A percentile compares a stretch with the other conserved stretches of the same genome.
Conservation (phyloP, 176 grass and related monocot genomes). For the Carex parvula region DNA sequence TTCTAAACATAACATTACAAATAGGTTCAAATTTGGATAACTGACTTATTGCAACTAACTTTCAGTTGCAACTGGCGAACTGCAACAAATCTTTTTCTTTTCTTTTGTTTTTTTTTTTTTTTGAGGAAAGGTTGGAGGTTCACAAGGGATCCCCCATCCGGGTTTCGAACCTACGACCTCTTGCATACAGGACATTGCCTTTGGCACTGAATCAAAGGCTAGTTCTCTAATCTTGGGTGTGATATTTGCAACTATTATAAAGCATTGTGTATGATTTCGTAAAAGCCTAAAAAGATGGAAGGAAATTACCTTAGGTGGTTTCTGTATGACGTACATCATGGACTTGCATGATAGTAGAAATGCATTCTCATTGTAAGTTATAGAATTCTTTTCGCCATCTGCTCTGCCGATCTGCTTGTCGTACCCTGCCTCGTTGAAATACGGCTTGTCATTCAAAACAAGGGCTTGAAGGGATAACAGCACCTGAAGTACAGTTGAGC, state of each 20-base stretch:
- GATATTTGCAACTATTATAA: neutral
- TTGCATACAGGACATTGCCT: no score
- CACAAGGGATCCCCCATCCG: no score
- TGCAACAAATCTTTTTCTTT: neutral
- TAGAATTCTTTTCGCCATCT: constrained; percentile 89
- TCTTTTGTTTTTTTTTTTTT: no score
- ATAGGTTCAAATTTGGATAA: neutral
- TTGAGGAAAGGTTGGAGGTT: no score
- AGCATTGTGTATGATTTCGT: constrained; percentile 16
- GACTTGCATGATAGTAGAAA: constrained; percentile 89
- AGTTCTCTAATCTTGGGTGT: neutral
- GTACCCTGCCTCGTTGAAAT: constrained; percentile 93
- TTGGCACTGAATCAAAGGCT: no score
- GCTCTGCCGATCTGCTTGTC: constrained; percentile 91
- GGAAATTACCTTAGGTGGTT: constrained; percentile 77
- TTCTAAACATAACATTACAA: neutral
- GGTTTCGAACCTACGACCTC: no score
- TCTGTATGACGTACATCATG: constrained; percentile 73
- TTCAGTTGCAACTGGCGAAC: neutral
- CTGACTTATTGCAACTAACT: neutral
- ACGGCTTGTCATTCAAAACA: constrained; percentile 96
- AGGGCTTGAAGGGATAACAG: constrained; percentile 92
- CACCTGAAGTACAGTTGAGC: constrained; percentile 83
- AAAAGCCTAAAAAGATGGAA: neutral
- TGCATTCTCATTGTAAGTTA: constrained; percentile 96